Evolutionary conservation across 176 grass and related monocot species (phyloP).

Genomic region (Aegilops longissima): DNA sequence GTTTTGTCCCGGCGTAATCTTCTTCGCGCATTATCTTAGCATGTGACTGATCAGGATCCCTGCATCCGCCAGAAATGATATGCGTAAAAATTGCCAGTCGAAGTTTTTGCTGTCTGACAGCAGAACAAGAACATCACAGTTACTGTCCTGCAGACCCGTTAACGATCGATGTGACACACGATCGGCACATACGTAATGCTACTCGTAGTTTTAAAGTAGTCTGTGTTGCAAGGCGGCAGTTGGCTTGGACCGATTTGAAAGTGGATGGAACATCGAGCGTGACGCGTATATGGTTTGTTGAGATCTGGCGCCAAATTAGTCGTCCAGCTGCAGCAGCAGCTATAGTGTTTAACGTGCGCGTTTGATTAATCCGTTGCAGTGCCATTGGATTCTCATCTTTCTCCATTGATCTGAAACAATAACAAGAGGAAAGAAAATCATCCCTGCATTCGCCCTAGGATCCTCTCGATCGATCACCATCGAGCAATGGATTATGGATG

Average conservation of each 20-base stretch:
- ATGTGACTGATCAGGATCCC: neutral
- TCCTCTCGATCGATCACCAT: neutral
- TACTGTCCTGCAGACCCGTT: neutral
- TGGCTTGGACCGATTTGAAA: conserved; percentile 9
- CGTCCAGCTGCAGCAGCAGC: neutral
- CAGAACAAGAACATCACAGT: neutral
- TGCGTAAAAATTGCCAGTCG: neutral
- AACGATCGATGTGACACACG: neutral
- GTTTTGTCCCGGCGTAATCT: neutral
- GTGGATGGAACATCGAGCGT: neutral
- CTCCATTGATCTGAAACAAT: neutral
- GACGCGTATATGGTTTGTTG: neutral
- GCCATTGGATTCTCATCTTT: conserved; percentile 20
- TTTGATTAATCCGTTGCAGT: neutral
- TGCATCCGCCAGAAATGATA: neutral
- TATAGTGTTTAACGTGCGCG: neutral
- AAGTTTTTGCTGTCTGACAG: neutral
- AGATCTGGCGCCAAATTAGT: neutral
- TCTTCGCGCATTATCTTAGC: neutral
- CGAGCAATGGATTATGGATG: neutral
- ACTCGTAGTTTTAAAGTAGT: no score
- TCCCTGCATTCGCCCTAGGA: neutral
- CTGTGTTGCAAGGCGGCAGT: neutral
- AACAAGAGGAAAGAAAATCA: no score
- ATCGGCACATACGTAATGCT: neutral